Conservation (phyloP, 1,139 yeast species). For the Nematodospora anomalae region DNA sequence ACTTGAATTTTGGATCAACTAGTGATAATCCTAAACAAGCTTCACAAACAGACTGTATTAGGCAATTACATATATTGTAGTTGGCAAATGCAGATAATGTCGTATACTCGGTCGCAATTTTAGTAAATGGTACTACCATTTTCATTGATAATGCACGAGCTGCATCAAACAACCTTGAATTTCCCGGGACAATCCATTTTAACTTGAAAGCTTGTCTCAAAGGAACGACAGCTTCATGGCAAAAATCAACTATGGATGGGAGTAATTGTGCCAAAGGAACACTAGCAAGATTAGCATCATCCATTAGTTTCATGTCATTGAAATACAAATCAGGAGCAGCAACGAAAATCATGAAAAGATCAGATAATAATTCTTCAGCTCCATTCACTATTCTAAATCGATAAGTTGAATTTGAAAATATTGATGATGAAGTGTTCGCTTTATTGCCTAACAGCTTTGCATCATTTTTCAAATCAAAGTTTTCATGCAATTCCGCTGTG, state of each 20-base stretch:
- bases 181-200: constrained; percentile 19
- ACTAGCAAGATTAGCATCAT: constrained; percentile 18
- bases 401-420: constrained; percentile 8
- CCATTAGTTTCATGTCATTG: constrained; percentile 29
- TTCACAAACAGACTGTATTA: constrained; percentile 39
- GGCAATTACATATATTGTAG: constrained; percentile 31
- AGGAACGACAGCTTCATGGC: constrained; percentile 32
- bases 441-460: constrained; percentile 1
- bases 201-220: constrained; percentile 35
- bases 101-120: constrained; percentile 22
- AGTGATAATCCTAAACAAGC: constrained; percentile 36
- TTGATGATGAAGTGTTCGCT: constrained; percentile 7
- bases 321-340: constrained; percentile 38
- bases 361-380: constrained; percentile 38
- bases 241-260: constrained; percentile 18
- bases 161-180: constrained; percentile 31
- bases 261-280: constrained; percentile 19
- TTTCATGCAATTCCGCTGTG: constrained; percentile 9
- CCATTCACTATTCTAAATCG: constrained; percentile 15
- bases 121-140: constrained; percentile 24
- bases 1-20: constrained; percentile 39
- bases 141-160: constrained; percentile 37
- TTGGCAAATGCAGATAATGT: constrained; percentile 28
- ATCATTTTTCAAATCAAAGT: constrained; percentile 1
- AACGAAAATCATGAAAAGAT: constrained; percentile 36